Base-by-base conservation (phyloP, 257 asterid genomes). In the Salvia hispanica region DNA sequence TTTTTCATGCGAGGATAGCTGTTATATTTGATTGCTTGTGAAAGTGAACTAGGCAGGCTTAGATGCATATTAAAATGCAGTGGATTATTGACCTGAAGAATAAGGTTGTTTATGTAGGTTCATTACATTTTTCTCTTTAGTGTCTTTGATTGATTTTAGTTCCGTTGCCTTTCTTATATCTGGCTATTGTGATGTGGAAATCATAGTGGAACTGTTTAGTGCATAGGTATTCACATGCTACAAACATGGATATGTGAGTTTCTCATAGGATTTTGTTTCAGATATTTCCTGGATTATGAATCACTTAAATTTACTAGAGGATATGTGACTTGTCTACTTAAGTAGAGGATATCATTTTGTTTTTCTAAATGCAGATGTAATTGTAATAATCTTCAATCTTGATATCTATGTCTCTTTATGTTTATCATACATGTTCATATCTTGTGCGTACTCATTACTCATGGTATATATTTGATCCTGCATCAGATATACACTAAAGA, bases 301-400 rank as follows among this genome's bases (percentile, higher is more conserved):
- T 50, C 33, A 59, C 34, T 58, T 40, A 51, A 36, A 4, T 9
- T 21, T 6, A 37, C 55, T 33, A 37, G 62, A 58, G 39, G 14
- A 5, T 16, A 31, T 51, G 42, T 7, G 45, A 40, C 45, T 40
- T 40, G 11, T 40, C 9, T 40, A 40, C 45, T 25, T 25, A 25
- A 25, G 31, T 25, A 25, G 45, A 40, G 45, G 45, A 8, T 25
- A 4, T 21, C n/a, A 15, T 70, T 70, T 6, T 52, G 18, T 6
- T 28, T 67, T 0, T 54, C 36, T 64, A 14, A 33, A 40, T 58
- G 63, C 39, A 52, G 39, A 39, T 52, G 53, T 6, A 39, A 6
- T 42, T 62, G 39, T 42, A 16, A 40, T 37, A 7, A 51, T 51
- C 46, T 3, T 7, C 28, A 61, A 62, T 52, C 70, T 59, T 45